A percentile compares a stretch with the other conserved stretches of the same genome.
phyloP scores from a whole-genome alignment of 2,329 filamentous ascomycete genomes.

The Xylariales sp. region DNA sequence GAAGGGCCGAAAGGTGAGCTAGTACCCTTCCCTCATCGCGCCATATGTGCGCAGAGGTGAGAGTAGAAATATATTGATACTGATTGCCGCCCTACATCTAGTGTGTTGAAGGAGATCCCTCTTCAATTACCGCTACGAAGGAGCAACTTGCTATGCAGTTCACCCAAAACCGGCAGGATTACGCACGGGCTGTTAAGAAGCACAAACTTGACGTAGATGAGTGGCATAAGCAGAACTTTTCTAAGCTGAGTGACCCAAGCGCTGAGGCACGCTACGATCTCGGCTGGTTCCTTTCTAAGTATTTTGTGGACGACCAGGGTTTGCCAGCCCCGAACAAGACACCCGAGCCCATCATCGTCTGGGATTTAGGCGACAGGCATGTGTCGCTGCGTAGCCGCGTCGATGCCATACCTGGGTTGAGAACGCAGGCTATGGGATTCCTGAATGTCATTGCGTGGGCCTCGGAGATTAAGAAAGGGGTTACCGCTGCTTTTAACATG shows the following conservation, averaged over 20 bases:
- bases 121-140: slow-evolving; percentile 10
- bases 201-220: slow-evolving; percentile 24
- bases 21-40: background rate
- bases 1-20: slow-evolving; percentile 23
- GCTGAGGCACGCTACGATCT: slow-evolving; percentile 28
- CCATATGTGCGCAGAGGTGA: background rate
- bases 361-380: slow-evolving; percentile 13
- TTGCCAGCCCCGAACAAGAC: slow-evolving; percentile 26
- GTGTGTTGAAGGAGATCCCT: slow-evolving; percentile 30
- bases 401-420: slow-evolving; percentile 23
- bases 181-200: slow-evolving; percentile 14
- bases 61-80: background rate
- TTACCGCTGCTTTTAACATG: slow-evolving; percentile 25
- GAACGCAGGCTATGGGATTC: background rate
- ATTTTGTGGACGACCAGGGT: slow-evolving; percentile 28
- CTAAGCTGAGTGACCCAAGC: slow-evolving; percentile 23
- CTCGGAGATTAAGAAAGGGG: slow-evolving; percentile 16
- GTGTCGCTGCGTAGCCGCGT: slow-evolving; percentile 2
- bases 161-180: slow-evolving; percentile 4
- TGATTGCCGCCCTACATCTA: background rate
- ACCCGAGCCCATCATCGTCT: slow-evolving; percentile 25
- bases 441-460: slow-evolving; percentile 31
- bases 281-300: slow-evolving; percentile 26
- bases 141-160: slow-evolving; percentile 8
- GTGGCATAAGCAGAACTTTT: slow-evolving; percentile 29